A percentile compares a stretch with the other conserved stretches of the same genome.
Evolutionary conservation across 1,284 basidiomycete genomes (phyloP).

Genomic region (Irpex sp.): DNA sequence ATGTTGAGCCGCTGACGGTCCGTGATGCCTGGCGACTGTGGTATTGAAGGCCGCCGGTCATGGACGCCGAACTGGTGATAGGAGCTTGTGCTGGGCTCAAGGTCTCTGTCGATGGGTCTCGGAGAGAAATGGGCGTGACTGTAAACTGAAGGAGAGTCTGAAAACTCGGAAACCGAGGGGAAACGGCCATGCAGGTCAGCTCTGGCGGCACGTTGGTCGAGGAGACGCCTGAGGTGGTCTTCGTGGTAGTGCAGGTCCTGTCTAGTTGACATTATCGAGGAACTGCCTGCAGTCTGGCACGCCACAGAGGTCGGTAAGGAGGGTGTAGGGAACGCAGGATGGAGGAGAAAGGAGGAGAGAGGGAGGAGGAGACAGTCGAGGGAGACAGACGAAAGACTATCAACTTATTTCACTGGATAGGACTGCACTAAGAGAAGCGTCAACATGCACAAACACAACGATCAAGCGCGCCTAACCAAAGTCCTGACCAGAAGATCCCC

Average conservation of each 20-base stretch:
- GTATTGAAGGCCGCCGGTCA: conserved; percentile 22
- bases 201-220: conserved; percentile 52
- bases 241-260: conserved; percentile 25
- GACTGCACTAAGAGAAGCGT: background rate
- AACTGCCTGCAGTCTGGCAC: conserved; percentile 13
- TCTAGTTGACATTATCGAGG: conserved; percentile 28
- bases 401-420: background rate
- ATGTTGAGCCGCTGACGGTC: conserved; percentile 44
- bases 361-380: conserved; percentile 5
- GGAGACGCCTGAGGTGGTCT: conserved; percentile 46
- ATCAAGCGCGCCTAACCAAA: background rate
- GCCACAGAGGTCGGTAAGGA: conserved; percentile 18
- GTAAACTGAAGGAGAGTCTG: conserved; percentile 69
- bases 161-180: conserved; percentile 51
- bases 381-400: conserved; percentile 1
- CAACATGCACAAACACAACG: conserved; percentile 11
- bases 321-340: conserved; percentile 8
- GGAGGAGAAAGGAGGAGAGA: conserved; percentile 12
- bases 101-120: conserved; percentile 30
- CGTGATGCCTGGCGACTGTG: conserved; percentile 24
- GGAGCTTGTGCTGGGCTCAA: conserved; percentile 20
- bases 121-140: conserved; percentile 56
- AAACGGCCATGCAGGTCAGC: conserved; percentile 45
- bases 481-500: background rate
- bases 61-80: conserved; percentile 28